These are phyloP conservation scores for Combretum micranthum DNA, from an alignment of 345 rosid species.

Conservation along the genomic window DNA sequence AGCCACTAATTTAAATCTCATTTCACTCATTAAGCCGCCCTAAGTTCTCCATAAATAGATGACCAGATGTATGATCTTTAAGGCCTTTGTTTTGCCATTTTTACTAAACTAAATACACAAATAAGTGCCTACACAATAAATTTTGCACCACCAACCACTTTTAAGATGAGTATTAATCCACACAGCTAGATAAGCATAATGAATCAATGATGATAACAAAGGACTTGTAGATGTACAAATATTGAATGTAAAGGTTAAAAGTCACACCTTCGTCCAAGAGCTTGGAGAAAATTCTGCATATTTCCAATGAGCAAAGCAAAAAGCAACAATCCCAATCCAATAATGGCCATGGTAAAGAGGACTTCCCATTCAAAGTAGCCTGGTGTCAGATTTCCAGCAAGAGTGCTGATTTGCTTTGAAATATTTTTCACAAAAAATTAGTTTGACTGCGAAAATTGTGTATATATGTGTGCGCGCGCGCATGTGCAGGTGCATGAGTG, in stretches of 20 bases:
- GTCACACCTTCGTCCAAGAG: constrained; percentile 71
- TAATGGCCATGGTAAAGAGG: constrained; percentile 74
- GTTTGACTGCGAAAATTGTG: background rate
- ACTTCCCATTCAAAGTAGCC: constrained; percentile 80
- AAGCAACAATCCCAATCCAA: constrained; percentile 82
- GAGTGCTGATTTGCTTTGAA: constrained; percentile 90
- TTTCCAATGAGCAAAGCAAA: constrained; percentile 92
- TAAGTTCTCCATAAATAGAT: too few relatives aligned
- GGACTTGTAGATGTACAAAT: background rate
- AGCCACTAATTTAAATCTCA: too few relatives aligned
- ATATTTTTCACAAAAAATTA: background rate
- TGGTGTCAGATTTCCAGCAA: constrained; percentile 81
- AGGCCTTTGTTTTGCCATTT: too few relatives aligned
- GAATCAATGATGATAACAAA: background rate
- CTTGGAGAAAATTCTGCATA: constrained; percentile 91
- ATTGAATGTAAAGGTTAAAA: too few relatives aligned
- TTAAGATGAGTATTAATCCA: too few relatives aligned
- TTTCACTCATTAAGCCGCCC: too few relatives aligned
- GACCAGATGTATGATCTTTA: too few relatives aligned
- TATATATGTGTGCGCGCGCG: background rate
- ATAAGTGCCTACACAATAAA: too few relatives aligned
- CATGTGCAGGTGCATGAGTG: too few relatives aligned
- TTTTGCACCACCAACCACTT: too few relatives aligned
- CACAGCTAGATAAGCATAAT: too few relatives aligned
- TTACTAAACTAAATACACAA: too few relatives aligned